Evolutionary conservation across 2,329 filamentous ascomycete species (phyloP).

Genomic region (Teratosphaeria gauchensis): DNA sequence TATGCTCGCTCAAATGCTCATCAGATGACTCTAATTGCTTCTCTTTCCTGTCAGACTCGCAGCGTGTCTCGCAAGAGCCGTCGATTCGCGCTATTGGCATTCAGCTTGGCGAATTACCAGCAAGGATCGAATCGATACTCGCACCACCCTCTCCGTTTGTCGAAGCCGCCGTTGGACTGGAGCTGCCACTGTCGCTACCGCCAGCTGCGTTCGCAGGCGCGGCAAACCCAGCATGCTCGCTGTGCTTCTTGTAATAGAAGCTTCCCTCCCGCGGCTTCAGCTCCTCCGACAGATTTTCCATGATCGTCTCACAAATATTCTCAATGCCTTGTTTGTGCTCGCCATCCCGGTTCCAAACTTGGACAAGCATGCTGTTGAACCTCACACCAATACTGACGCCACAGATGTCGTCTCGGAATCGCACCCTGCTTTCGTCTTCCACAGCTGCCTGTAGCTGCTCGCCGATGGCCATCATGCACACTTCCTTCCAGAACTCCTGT

Average conservation of each 20-base stretch:
- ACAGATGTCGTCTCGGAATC: conserved; percentile 68
- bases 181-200: background rate
- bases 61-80: background rate
- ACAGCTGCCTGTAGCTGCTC: conserved; percentile 68
- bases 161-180: background rate
- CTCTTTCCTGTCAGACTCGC: background rate
- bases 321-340: conserved; percentile 71
- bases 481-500: conserved; percentile 68
- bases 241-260: conserved; percentile 74
- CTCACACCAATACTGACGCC: conserved; percentile 79
- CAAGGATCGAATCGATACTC: background rate
- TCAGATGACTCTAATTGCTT: background rate
- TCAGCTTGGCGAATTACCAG: background rate
- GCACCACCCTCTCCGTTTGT: background rate
- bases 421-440: conserved; percentile 42
- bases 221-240: conserved; percentile 66
- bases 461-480: conserved; percentile 73
- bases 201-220: background rate
- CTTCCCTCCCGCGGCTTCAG: conserved; percentile 55
- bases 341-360: conserved; percentile 86
- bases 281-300: conserved; percentile 63
- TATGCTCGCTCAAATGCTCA: background rate
- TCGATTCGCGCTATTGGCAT: background rate
- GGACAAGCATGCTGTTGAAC: conserved; percentile 81
- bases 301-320: conserved; percentile 60